Evolutionary conservation across 1,284 basidiomycete species (phyloP).

Genomic region (Pseudozyma sp.): DNA sequence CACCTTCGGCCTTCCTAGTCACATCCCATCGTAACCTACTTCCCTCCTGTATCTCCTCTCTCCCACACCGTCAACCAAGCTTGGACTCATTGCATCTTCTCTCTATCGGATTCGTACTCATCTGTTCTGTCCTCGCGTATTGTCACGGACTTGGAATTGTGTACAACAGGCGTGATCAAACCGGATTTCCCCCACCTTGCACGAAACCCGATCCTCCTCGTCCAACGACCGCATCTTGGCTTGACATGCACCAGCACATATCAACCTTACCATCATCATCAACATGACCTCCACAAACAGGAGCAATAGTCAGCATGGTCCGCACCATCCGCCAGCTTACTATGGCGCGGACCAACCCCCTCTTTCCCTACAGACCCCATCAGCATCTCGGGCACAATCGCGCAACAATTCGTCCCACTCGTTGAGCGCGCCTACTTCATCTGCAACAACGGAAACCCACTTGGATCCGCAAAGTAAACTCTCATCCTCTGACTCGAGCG

Average conservation of each 20-base stretch:
- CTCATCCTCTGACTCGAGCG: slow-evolving; percentile 11
- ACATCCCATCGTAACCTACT: neutral
- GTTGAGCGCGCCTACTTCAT: slow-evolving; percentile 12
- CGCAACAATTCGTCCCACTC: slow-evolving; percentile 24
- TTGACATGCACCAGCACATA: slow-evolving; percentile 24
- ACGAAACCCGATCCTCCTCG: neutral
- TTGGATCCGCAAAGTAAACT: slow-evolving; percentile 14
- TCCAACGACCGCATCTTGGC: slow-evolving; percentile 3
- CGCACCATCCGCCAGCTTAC: slow-evolving; percentile 40
- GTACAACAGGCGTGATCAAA: no score
- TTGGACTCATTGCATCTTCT: neutral
- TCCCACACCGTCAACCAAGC: neutral
- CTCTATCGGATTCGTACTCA: neutral
- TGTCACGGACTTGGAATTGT: neutral
- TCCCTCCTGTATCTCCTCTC: neutral
- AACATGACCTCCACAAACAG: slow-evolving; percentile 24
- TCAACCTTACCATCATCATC: neutral
- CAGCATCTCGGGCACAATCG: slow-evolving; percentile 15
- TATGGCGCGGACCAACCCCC: slow-evolving; percentile 29
- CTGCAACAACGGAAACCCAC: slow-evolving; percentile 25
- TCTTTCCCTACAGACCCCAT: slow-evolving; percentile 22
- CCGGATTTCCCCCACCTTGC: neutral
- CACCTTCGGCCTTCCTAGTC: neutral
- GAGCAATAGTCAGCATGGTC: slow-evolving; percentile 32
- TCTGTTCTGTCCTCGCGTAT: no score